Base-by-base conservation (phyloP, 176 grass and related monocot species). In the Bromus sterilis region DNA sequence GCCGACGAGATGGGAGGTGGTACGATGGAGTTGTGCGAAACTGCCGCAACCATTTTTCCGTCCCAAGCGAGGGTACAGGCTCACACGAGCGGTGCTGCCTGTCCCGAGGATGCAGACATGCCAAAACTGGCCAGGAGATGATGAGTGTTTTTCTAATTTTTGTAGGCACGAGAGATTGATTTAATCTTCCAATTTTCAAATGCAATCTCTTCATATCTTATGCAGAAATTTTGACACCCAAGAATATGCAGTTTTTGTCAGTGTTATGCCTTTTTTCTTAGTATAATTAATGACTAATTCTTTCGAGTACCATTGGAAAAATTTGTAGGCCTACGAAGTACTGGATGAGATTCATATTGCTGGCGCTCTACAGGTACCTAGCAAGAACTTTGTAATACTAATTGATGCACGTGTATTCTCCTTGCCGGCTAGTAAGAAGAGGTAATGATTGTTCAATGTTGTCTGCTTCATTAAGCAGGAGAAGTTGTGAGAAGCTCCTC, bases 101-200 rank as follows among this genome's bases (percentile, higher is more conserved):
- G 14, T 48, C 44, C 15, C 1, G 44, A 48, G 44, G 44, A 15
- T 6, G 44, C 44, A 18, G 4, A 15, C 14, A 15, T 15, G 15
- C 42, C 43, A 46, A n/a, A n/a, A n/a, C n/a, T n/a, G n/a, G 13
- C 4, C 1, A 46, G 43, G 43, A 16, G 13, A 46, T 41, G 14
- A 46, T 66, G 32, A 36, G 70, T 85, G 14, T 61, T 64, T 30
- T 70, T 35, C 61, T 11, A 20, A 76, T 76, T n/a, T 76, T 39
- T 66, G 82, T 61, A 94, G 92, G 95, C 93, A 63, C 89, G 88
- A 11, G 92, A 98, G 68, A 81, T 98, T 71, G 95, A 98, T 88
- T 91, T 98, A 76, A 94, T 94, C 85, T 98, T 98, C 84, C 84
- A 98, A 91, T 82, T 98, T 98, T 58, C 92, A 98, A 98, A 98